Conservation (phyloP, 352 stramenopile genomes). For the Elongisporangium undulatum region DNA sequence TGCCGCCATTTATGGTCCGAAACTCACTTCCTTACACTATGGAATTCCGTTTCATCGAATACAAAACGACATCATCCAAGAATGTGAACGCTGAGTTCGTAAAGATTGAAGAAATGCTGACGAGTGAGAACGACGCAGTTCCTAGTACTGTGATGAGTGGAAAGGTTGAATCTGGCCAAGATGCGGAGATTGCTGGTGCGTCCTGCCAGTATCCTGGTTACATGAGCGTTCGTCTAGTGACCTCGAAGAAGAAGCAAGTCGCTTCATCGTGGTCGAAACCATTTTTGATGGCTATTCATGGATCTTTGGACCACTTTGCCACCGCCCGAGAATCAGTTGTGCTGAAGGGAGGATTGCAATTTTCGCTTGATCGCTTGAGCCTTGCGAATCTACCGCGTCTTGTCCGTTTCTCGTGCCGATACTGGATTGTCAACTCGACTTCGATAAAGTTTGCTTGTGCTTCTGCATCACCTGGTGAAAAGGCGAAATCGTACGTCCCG, state of each 20-base stretch:
- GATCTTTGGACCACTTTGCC: slow-evolving; percentile 68
- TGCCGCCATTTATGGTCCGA: slow-evolving; percentile 81
- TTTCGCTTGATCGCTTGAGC: slow-evolving; percentile 74
- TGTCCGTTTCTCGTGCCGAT: slow-evolving; percentile 76
- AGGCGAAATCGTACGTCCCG: slow-evolving; percentile 33
- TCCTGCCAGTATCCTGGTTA: slow-evolving; percentile 70
- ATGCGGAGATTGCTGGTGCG: slow-evolving; percentile 72
- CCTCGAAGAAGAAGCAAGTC: slow-evolving; percentile 19
- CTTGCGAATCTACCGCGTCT: slow-evolving; percentile 63
- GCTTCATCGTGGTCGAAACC: slow-evolving; percentile 74
- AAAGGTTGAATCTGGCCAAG: slow-evolving; percentile 59
- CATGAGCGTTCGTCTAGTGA: slow-evolving; percentile 55
- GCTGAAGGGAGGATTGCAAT: slow-evolving; percentile 41
- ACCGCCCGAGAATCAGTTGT: slow-evolving; percentile 53
- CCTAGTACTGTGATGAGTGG: slow-evolving; percentile 27
- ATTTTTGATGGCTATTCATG: slow-evolving; percentile 82
- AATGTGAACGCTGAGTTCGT: slow-evolving; percentile 53
- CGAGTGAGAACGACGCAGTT: slow-evolving; percentile 22
- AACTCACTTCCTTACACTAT: slow-evolving; percentile 84
- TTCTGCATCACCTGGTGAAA: slow-evolving; percentile 49
- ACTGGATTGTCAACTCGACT: slow-evolving; percentile 86
- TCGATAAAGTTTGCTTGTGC: slow-evolving; percentile 61
- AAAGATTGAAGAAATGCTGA: slow-evolving; percentile 55
- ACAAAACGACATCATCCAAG: slow-evolving; percentile 49
- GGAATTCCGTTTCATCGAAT: slow-evolving; percentile 84